Conservation (phyloP, 1,284 basidiomycete genomes). For the Schizophyllum amplum region DNA sequence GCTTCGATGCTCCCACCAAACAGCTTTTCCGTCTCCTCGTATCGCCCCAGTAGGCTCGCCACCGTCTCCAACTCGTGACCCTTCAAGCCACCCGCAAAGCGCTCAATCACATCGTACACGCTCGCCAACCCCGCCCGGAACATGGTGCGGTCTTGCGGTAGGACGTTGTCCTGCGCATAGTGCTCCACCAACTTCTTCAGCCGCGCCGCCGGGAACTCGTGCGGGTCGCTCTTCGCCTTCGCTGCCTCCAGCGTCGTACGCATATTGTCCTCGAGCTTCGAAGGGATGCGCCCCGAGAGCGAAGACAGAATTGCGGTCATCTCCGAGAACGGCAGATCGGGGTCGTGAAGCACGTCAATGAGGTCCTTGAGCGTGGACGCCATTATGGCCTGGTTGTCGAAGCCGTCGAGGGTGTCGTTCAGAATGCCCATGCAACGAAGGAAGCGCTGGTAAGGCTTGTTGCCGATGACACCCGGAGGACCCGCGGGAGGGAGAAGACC, state of each 20-base stretch:
- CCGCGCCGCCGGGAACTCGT: constrained; percentile 82
- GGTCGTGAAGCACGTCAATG: constrained; percentile 68
- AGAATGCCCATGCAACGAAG: constrained; percentile 73
- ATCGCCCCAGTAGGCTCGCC: constrained; percentile 65
- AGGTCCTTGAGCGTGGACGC: constrained; percentile 77
- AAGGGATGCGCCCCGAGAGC: constrained; percentile 89
- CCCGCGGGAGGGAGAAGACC: constrained; percentile 87
- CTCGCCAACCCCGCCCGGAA: constrained; percentile 68
- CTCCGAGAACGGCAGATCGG: constrained; percentile 88
- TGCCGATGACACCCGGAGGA: constrained; percentile 79
- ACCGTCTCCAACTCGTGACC: constrained; percentile 79
- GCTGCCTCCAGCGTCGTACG: constrained; percentile 74
- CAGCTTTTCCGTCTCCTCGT: constrained; percentile 82
- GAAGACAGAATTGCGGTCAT: constrained; percentile 80
- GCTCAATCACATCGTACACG: constrained; percentile 74
- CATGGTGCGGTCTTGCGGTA: constrained; percentile 70
- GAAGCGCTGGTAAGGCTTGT: constrained; percentile 88
- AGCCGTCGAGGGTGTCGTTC: constrained; percentile 90
- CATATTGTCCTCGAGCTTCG: constrained; percentile 84
- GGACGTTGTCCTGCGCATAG: constrained; percentile 78
- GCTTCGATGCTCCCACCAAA: constrained; percentile 93
- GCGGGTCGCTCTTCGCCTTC: constrained; percentile 56
- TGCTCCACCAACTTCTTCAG: constrained; percentile 82
- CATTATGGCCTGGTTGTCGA: constrained; percentile 90
- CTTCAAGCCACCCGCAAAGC: constrained; percentile 80